phyloP scores from a whole-genome alignment of 495 filamentous ascomycete genomes.

The Sabuloglossum arenarium region DNA sequence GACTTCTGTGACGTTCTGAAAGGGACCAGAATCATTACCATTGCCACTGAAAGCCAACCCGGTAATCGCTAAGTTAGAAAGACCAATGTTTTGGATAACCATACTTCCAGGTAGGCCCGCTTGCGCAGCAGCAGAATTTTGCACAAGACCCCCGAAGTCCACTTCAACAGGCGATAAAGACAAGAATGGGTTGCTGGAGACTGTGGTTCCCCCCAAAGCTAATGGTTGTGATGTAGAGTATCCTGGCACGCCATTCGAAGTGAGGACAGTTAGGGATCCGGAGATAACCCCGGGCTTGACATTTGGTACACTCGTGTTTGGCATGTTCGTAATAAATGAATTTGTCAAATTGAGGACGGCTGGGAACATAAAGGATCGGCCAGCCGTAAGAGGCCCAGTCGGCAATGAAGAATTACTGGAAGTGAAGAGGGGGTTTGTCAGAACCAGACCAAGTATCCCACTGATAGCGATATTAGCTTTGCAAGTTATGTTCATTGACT shows the following conservation, averaged over 20 bases:
- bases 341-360: constrained; percentile 19
- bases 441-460: constrained; percentile 13
- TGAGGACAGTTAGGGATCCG: constrained; percentile 12
- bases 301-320: constrained; percentile 12
- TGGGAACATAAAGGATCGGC: constrained; percentile 17
- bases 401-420: constrained; percentile 17
- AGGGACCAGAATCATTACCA: constrained; percentile 8
- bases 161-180: constrained; percentile 14
- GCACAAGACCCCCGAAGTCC: constrained; percentile 19
- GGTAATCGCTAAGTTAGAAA: constrained; percentile 15
- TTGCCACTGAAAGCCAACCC: constrained; percentile 13
- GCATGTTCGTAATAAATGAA: constrained; percentile 14
- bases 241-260: constrained; percentile 14
- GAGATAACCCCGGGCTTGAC: constrained; percentile 15
- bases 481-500: constrained; percentile 17
- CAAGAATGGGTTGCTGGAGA: constrained; percentile 14
- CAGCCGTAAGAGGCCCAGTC: constrained; percentile 12
- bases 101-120: neutral
- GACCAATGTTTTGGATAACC: constrained; percentile 16
- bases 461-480: constrained; percentile 17
- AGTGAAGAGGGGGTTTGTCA: constrained; percentile 12
- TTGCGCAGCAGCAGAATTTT: neutral
- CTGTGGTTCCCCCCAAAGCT: constrained; percentile 14
- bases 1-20: constrained; percentile 13
- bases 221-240: constrained; percentile 17